Conservation (phyloP, 78 protist genomes). For the Polysphondylium violaceum region DNA sequence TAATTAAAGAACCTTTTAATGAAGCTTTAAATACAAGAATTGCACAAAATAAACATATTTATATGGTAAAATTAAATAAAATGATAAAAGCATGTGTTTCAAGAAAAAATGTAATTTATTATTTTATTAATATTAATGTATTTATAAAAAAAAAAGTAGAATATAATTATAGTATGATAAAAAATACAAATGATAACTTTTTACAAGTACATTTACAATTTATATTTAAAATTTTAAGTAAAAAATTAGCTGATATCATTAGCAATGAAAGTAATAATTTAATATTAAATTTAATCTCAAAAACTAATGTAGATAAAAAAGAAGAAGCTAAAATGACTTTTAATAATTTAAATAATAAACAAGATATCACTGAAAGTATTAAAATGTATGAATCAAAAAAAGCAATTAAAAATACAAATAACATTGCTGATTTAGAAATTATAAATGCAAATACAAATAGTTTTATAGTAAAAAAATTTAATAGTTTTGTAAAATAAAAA, state of each 20-base stretch:
- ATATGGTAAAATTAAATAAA: not conserved
- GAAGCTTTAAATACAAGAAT: constrained; percentile 9
- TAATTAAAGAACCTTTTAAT: not conserved
- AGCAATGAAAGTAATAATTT: constrained; percentile 12
- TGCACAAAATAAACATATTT: not conserved
- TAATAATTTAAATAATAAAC: not conserved
- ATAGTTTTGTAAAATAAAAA: not conserved
- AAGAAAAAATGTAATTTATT: not conserved
- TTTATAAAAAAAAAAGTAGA: no score
- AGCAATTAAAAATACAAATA: not conserved
- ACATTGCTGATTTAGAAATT: not conserved
- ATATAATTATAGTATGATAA: no score
- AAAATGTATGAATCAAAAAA: no score
- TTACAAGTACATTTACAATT: no score
- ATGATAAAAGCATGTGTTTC: not conserved
- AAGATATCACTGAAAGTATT: no score
- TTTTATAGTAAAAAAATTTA: not conserved
- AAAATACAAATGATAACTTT: no score
- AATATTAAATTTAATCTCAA: not conserved
- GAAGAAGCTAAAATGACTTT: not conserved
- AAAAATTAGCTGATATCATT: constrained; percentile 8
- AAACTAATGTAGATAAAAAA: not conserved
- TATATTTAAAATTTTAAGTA: no score
- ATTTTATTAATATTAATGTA: no score
- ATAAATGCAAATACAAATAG: not conserved